Conservation (phyloP, 164 flowering plant genomes). For the Saururus chinensis region DNA sequence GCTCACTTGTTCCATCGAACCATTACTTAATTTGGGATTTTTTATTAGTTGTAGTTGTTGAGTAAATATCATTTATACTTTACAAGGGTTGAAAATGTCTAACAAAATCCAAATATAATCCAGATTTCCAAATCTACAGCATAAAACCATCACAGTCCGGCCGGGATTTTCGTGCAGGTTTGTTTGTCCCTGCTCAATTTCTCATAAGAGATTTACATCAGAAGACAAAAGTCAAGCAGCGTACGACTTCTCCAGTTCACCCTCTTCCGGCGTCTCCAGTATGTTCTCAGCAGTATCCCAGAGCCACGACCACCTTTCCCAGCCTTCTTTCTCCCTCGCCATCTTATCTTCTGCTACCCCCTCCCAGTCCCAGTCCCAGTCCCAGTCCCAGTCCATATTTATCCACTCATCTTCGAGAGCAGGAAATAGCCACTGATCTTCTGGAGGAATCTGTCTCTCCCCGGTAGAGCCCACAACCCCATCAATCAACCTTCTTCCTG, state of each 20-base stretch:
- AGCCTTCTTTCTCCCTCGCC: slow-evolving; percentile 13
- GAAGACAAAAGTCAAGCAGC: slow-evolving; percentile 8
- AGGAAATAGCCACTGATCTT: background rate
- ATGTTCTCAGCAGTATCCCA: slow-evolving; percentile 23
- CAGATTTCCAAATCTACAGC: too few species aligned
- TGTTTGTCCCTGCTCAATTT: too few species aligned
- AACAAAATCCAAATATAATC: too few species aligned
- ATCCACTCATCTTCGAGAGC: background rate
- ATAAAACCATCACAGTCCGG: too few species aligned
- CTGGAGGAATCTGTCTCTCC: background rate
- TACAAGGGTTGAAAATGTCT: too few species aligned
- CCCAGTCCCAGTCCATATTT: slow-evolving; percentile 22
- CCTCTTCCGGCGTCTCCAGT: background rate
- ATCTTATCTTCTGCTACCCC: slow-evolving; percentile 6
- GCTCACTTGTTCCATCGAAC: too few species aligned
- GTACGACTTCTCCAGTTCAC: slow-evolving; percentile 2
- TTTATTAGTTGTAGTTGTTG: too few species aligned
- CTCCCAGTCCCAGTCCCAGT: slow-evolving; percentile 20
- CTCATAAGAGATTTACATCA: slow-evolving; percentile 3
- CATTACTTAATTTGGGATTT: too few species aligned
- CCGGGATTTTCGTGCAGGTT: too few species aligned
- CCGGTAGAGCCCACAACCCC: background rate
- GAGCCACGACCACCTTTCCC: slow-evolving; percentile 25
- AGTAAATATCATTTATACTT: too few species aligned
- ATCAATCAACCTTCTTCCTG: background rate